phyloP scores from a whole-genome alignment of 2,329 filamentous ascomycete genomes.

The Neonectria coccinea region DNA sequence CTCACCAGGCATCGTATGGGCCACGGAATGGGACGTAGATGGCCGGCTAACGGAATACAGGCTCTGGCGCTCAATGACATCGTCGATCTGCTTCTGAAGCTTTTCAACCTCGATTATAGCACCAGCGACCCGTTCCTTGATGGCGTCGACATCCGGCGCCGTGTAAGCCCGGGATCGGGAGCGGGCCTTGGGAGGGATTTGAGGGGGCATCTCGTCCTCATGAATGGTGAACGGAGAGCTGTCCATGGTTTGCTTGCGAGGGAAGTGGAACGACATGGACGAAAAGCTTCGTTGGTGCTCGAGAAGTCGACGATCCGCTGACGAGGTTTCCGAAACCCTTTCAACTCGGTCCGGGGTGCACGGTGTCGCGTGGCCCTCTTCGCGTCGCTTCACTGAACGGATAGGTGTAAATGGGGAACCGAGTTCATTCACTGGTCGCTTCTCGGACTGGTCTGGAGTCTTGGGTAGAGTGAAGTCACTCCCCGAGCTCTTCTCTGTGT shows the following conservation, averaged over 20 bases:
- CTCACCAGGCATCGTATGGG: slow-evolving; percentile 49
- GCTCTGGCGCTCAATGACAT: slow-evolving; percentile 70
- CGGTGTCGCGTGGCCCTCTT: not conserved
- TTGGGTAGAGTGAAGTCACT: slow-evolving; percentile 1
- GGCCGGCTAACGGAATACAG: slow-evolving; percentile 66
- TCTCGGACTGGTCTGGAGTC: slow-evolving; percentile 18
- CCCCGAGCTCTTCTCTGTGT: slow-evolving; percentile 40
- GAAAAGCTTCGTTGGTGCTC: slow-evolving; percentile 60
- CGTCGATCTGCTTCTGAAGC: slow-evolving; percentile 69
- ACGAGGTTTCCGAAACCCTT: slow-evolving; percentile 11
- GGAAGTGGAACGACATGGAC: slow-evolving; percentile 68
- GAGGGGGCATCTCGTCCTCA: slow-evolving; percentile 45
- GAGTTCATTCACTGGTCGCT: slow-evolving; percentile 6
- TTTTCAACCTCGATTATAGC: slow-evolving; percentile 70
- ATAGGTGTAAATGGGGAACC: slow-evolving; percentile 18
- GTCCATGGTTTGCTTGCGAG: slow-evolving; percentile 56
- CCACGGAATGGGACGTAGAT: slow-evolving; percentile 61
- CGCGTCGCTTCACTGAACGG: slow-evolving; percentile 9
- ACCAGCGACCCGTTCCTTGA: slow-evolving; percentile 67
- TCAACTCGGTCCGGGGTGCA: slow-evolving; percentile 13
- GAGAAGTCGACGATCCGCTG: slow-evolving; percentile 44
- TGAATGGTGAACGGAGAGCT: slow-evolving; percentile 38
- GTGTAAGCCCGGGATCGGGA: slow-evolving; percentile 57
- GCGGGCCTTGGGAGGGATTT: slow-evolving; percentile 58
- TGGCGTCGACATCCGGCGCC: slow-evolving; percentile 61